Percentiles rank a stretch among this genome's conserved stretches.
Evolutionary conservation across 352 stramenopile genomes (phyloP).

Genomic region (Pythium coloratum): DNA sequence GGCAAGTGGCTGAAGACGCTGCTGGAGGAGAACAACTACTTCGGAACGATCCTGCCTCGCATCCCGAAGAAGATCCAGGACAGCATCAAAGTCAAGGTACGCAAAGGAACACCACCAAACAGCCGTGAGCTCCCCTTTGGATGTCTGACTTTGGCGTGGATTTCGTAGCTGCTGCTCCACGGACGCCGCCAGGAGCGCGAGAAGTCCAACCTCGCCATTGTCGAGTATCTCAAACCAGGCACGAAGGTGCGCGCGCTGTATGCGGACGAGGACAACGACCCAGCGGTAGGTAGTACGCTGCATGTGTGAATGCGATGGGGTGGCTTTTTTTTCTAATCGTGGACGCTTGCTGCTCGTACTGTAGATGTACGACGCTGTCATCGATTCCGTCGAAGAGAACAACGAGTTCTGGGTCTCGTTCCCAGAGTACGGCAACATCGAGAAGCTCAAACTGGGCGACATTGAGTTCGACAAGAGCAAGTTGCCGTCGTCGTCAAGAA

Average conservation of each 20-base stretch:
- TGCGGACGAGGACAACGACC: conserved; percentile 94
- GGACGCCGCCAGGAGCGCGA: conserved; percentile 65
- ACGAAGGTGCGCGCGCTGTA: conserved; percentile 94
- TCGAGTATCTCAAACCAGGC: conserved; percentile 84
- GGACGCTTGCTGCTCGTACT: conserved; percentile 4
- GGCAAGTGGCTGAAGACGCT: conserved; percentile 90
- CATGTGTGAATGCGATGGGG: too few species aligned
- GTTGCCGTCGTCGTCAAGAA: conserved; percentile 32
- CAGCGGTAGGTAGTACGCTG: conserved; percentile 44
- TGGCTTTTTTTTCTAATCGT: background rate
- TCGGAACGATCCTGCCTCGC: conserved; percentile 94
- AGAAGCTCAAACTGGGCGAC: conserved; percentile 93
- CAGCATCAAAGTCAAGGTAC: conserved; percentile 94
- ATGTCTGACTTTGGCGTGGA: conserved; percentile 4
- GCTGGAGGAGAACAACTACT: conserved; percentile 96
- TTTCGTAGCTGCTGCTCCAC: conserved; percentile 71
- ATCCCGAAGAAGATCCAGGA: conserved; percentile 96
- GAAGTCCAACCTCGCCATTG: conserved; percentile 61
- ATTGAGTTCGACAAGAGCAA: conserved; percentile 83
- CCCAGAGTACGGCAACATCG: conserved; percentile 96
- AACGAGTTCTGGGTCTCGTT: conserved; percentile 92
- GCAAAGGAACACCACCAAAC: background rate
- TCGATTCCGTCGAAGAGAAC: conserved; percentile 91
- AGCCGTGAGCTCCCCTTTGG: background rate
- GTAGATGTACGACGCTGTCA: conserved; percentile 96